Evolutionary conservation across 305 asterid species (phyloP).

Genomic region (Fraxinus xanthoxyloides): DNA sequence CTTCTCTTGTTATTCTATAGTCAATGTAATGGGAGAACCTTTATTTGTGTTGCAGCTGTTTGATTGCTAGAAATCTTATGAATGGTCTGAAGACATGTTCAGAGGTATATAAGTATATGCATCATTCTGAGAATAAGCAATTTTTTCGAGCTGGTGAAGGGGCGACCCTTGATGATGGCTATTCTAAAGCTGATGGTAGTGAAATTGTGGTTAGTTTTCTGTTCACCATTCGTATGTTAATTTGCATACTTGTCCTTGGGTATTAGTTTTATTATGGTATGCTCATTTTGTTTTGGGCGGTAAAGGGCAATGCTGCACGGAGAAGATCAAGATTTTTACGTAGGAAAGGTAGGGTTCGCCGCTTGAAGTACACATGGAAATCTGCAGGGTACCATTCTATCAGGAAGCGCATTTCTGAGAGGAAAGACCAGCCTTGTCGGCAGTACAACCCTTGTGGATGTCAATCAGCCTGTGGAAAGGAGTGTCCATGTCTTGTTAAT

Average conservation of each 20-base stretch:
- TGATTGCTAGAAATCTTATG: conserved; percentile 91
- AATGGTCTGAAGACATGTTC: conserved; percentile 81
- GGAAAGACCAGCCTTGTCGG: conserved; percentile 87
- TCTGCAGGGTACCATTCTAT: conserved; percentile 85
- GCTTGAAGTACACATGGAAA: conserved; percentile 86
- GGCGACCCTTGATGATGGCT: conserved; percentile 46
- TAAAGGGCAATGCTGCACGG: conserved; percentile 71
- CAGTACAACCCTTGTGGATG: conserved; percentile 96
- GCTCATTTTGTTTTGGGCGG: conserved; percentile 24
- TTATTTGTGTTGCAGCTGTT: conserved; percentile 69
- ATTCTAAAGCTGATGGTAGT: conserved; percentile 61
- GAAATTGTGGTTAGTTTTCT: conserved; percentile 54
- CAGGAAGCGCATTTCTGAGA: conserved; percentile 83
- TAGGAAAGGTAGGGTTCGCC: conserved; percentile 89
- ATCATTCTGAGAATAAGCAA: conserved; percentile 57
- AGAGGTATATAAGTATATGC: conserved; percentile 81
- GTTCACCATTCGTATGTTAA: conserved; percentile 19
- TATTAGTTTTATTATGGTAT: conserved; percentile 14
- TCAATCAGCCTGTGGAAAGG: conserved; percentile 86
- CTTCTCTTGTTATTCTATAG: conserved; percentile 8
- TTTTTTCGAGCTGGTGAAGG: conserved; percentile 49
- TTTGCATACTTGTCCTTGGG: conserved; percentile 16
- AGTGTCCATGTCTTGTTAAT: conserved; percentile 78
- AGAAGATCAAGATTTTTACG: conserved; percentile 85
- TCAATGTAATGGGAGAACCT: conserved; percentile 27